A percentile compares a stretch with the other conserved stretches of the same genome.
Evolutionary conservation across 352 stramenopile genomes (phyloP).

Genomic region (Globisporangium paroecandrum): DNA sequence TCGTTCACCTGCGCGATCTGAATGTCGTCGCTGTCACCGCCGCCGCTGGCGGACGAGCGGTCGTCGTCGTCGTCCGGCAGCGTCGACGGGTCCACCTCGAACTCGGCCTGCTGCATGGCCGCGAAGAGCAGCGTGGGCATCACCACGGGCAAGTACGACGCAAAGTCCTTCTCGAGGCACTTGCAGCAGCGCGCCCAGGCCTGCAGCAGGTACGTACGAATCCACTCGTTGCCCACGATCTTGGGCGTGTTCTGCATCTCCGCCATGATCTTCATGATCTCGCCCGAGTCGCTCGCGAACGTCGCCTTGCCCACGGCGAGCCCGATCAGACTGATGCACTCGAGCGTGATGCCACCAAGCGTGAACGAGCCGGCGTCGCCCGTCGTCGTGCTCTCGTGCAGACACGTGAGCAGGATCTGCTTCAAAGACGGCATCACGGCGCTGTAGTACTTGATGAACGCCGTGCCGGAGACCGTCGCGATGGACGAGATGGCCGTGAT

Average conservation of each 20-base stretch:
- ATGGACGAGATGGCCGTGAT: slow-evolving; percentile 82
- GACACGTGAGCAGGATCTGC: slow-evolving; percentile 59
- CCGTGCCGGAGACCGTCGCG: slow-evolving; percentile 54
- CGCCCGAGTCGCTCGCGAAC: slow-evolving; percentile 63
- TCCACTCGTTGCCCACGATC: slow-evolving; percentile 78
- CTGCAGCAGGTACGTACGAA: slow-evolving; percentile 80
- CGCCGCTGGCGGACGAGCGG: slow-evolving; percentile 20
- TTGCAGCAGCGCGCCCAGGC: slow-evolving; percentile 76
- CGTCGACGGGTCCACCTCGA: slow-evolving; percentile 68
- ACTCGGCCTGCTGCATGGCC: slow-evolving; percentile 78
- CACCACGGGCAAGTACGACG: slow-evolving; percentile 69
- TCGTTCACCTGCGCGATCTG: slow-evolving; percentile 84
- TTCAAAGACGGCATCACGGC: slow-evolving; percentile 73
- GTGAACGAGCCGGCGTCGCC: slow-evolving; percentile 54
- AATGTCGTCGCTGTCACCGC: slow-evolving; percentile 66
- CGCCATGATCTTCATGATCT: slow-evolving; percentile 83
- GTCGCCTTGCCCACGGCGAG: slow-evolving; percentile 68
- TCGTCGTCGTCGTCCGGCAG: slow-evolving; percentile 63
- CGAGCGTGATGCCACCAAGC: slow-evolving; percentile 79
- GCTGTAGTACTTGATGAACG: slow-evolving; percentile 72
- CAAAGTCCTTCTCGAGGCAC: slow-evolving; percentile 76
- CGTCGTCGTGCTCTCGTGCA: slow-evolving; percentile 49
- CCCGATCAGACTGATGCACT: slow-evolving; percentile 81
- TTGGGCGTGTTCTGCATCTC: slow-evolving; percentile 81
- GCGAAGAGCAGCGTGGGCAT: slow-evolving; percentile 81